phyloP scores from a whole-genome alignment of 2,329 filamentous ascomycete species.

The Ceratocystis huliohia region DNA sequence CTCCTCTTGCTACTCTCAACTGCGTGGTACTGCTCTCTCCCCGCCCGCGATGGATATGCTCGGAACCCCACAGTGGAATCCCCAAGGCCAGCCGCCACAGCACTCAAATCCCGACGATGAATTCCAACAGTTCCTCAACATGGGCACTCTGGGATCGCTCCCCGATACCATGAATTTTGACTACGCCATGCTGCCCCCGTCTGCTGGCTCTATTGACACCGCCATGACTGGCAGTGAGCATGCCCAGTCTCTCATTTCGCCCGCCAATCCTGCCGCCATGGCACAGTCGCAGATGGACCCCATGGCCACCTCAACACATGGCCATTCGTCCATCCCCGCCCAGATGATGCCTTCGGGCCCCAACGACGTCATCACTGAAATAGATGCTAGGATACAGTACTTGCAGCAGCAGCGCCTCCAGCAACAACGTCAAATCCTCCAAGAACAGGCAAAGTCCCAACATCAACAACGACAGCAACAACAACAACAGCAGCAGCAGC shows the following conservation, averaged over 20 bases:
- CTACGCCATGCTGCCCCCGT: conserved; percentile 32
- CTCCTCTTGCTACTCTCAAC: background rate
- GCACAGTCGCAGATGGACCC: conserved; percentile 9
- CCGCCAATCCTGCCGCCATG: conserved; percentile 15
- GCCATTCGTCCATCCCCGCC: conserved; percentile 36
- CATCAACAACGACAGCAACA: conserved; percentile 41
- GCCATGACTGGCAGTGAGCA: conserved; percentile 37
- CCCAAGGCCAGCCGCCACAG: conserved; percentile 43
- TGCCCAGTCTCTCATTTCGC: conserved; percentile 28
- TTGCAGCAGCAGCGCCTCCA: conserved; percentile 51
- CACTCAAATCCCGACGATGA: conserved; percentile 42
- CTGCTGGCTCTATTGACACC: conserved; percentile 36
- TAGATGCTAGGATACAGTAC: conserved; percentile 55
- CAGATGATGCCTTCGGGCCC: conserved; percentile 35
- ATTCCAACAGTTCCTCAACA: conserved; percentile 51
- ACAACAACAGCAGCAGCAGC: conserved; percentile 44
- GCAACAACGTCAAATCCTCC: conserved; percentile 44
- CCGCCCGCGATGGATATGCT: conserved; percentile 18
- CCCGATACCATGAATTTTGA: conserved; percentile 46
- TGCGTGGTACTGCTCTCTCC: background rate
- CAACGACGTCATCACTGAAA: conserved; percentile 42
- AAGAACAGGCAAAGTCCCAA: conserved; percentile 38
- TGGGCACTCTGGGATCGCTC: conserved; percentile 43
- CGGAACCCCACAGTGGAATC: conserved; percentile 35
- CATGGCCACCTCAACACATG: conserved; percentile 30